Conservation (phyloP, 768 basidiomycete genomes). For the Termitomyces sp. region DNA sequence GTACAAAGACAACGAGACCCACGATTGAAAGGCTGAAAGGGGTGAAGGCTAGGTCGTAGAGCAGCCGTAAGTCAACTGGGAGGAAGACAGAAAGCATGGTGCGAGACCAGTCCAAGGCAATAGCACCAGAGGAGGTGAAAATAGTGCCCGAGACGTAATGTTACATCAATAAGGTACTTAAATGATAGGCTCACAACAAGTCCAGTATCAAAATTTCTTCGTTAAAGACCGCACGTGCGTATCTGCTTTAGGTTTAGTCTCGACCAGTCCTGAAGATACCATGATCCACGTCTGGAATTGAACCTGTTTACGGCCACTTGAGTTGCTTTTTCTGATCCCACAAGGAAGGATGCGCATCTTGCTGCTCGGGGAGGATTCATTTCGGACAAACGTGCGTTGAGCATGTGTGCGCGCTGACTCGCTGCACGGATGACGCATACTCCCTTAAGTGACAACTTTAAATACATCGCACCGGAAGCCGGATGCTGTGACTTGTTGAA, state of each 20-base stretch:
- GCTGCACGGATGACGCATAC: background rate
- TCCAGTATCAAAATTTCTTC: background rate
- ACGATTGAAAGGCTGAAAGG: background rate
- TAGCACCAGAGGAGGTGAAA: background rate
- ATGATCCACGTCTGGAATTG: background rate
- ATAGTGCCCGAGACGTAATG: background rate
- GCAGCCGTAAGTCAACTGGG: background rate
- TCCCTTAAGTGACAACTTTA: background rate
- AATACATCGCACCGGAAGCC: background rate
- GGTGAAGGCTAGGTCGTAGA: background rate
- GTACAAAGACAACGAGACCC: background rate
- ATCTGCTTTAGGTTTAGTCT: background rate
- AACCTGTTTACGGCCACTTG: background rate
- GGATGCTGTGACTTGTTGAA: too few relatives aligned
- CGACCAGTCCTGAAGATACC: background rate
- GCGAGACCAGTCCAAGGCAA: background rate
- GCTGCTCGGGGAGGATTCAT: background rate
- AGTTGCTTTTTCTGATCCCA: background rate
- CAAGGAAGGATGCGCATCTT: too few relatives aligned
- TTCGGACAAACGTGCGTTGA: constrained; percentile 2
- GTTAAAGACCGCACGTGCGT: constrained; percentile 2
- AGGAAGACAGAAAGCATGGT: background rate
- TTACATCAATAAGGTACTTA: background rate
- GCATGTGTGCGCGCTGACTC: constrained; percentile 2
- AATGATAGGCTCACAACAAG: background rate